Evolutionary conservation across 2,329 filamentous ascomycete species (phyloP), one percentile per base, ranked within the genome.

Genomic region (Xylariaceae sp.): DNA sequence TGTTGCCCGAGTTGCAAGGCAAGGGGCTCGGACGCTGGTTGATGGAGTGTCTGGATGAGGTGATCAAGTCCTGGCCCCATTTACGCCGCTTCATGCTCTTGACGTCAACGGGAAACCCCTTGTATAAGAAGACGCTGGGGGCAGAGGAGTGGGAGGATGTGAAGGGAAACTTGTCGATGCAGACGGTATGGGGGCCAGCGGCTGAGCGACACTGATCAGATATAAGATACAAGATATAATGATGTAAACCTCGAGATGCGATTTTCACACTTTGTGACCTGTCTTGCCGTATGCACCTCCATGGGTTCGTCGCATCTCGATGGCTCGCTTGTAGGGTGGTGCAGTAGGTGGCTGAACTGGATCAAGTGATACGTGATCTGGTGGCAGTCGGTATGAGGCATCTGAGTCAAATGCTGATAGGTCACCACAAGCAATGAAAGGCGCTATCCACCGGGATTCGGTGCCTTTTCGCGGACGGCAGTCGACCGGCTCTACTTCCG

Each of bases 341-440:
- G 94, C 94, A 34, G 94, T 99, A 0, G 94, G 94, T 28, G 93
- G 93, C 69, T 97, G 94, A 31, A 99, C 83, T 0, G 94, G 94
- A 67, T 97, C 91, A 45, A 97, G 79, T 60, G 88, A 92, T 47
- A 95, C 82, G 66, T 95, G 83, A 59, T 91, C 88, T 54, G 92
- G 88, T 0, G 94, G 92, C 16, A 99, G 77, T 60, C 88, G 83
- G 71, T 97, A 97, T 5, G 92, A 94, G 4, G 94, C 93, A 76
- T 99, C 94, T 1, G 93, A 91, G 74, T 99, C 94, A 74, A 92
- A 99, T 11, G 90, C 86, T 19, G 91, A 95, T 48, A 99, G 78
- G 71, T 99, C 94, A 42, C 94, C 94, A 69, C 94, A 99, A n/a
- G 94, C 92, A 63, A 99, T 82, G 68, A 99, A 99, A 0, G 93